These are phyloP conservation scores for Petrea volubilis DNA, from an alignment of 257 asterid genomes.

Conservation along the genomic window DNA sequence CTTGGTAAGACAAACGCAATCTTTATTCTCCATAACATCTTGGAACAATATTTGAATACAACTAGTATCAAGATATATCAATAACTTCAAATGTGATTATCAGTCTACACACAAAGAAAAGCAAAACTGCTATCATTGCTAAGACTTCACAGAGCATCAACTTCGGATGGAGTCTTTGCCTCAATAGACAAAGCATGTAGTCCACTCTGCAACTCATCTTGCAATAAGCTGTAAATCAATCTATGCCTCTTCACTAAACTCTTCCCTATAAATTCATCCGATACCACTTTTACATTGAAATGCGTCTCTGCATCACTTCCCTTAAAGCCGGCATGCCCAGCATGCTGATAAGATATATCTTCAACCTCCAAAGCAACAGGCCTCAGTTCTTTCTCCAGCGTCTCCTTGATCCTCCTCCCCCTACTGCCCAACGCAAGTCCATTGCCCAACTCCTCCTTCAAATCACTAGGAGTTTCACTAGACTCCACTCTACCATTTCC, in stretches of 20 bases:
- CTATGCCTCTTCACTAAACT: conserved; percentile 95
- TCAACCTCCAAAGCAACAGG: conserved; percentile 60
- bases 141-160: conserved; percentile 32
- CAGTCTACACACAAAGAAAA: conserved; percentile 12
- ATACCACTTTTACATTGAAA: conserved; percentile 72
- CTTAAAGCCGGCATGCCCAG: conserved; percentile 73
- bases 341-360: conserved; percentile 87
- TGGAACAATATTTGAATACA: neutral
- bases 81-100: neutral
- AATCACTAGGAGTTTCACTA: conserved; percentile 19
- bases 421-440: conserved; percentile 52
- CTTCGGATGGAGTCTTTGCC: conserved; percentile 86
- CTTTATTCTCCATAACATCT: neutral
- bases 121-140: conserved; percentile 20
- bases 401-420: conserved; percentile 65
- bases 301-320: conserved; percentile 89
- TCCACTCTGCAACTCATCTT: conserved; percentile 86
- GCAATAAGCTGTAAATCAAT: conserved; percentile 67
- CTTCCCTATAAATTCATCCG: conserved; percentile 77
- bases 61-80: conserved; percentile 3
- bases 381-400: conserved; percentile 49
- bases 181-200: conserved; percentile 81
- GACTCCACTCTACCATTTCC: conserved; percentile 30
- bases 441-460: conserved; percentile 23
- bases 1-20: neutral